Evolutionary conservation across 1,284 basidiomycete species (phyloP).

Genomic region (Hemileccinum hortonii): DNA sequence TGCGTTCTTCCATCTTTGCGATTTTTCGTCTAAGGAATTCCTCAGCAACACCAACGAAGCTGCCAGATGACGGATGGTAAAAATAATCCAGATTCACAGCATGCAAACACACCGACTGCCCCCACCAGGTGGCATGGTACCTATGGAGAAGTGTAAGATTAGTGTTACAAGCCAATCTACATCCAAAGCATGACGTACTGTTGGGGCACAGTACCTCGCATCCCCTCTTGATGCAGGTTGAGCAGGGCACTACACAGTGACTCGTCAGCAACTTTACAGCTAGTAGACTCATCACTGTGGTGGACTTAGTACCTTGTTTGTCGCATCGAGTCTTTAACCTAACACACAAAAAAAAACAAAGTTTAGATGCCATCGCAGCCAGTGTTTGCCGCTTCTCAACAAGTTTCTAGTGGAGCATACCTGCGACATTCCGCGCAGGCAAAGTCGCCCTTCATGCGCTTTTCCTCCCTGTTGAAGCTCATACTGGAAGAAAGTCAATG

Average conservation of each 20-base stretch:
- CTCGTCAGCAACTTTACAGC: not conserved
- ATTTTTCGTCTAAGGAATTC: conserved; percentile 48
- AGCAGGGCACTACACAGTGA: conserved; percentile 19
- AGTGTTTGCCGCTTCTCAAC: no score
- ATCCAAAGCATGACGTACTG: conserved; percentile 27
- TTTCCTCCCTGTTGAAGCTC: conserved; percentile 15
- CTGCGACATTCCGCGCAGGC: conserved; percentile 47
- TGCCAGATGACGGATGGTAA: conserved; percentile 12
- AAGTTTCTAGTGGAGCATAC: conserved; percentile 4
- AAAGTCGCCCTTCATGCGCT: conserved; percentile 39
- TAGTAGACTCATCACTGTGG: no score
- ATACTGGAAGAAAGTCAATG: conserved; percentile 3
- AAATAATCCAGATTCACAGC: not conserved
- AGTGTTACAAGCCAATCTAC: no score
- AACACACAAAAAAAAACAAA: not conserved
- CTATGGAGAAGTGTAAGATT: conserved; percentile 13
- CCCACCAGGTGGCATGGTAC: conserved; percentile 50
- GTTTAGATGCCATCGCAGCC: no score
- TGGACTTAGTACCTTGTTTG: conserved; percentile 21
- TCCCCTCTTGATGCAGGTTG: conserved; percentile 43
- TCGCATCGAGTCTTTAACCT: conserved; percentile 26
- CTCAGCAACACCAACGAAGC: conserved; percentile 51
- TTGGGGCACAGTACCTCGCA: conserved; percentile 50
- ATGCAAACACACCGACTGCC: conserved; percentile 41
- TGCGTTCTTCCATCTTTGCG: conserved; percentile 44